Evolutionary conservation across 169 alveolate species (phyloP).

Genomic region (Cryptosporidium ubiquitum): DNA sequence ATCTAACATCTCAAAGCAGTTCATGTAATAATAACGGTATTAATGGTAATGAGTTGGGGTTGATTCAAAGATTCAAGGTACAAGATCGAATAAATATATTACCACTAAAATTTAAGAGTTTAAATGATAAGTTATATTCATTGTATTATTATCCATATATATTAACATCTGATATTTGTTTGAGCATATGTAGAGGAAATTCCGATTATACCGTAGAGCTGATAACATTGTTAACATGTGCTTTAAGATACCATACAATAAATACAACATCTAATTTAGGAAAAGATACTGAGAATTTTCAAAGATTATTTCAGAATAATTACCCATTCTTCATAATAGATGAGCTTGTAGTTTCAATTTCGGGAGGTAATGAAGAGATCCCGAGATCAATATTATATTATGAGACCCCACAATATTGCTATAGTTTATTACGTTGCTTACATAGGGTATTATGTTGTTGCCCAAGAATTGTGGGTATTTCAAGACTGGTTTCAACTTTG

Average conservation of each 20-base stretch:
- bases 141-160: conserved; percentile 58
- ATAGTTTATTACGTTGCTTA: conserved; percentile 64
- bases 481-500: conserved; percentile 38
- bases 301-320: conserved; percentile 6
- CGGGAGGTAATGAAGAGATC: conserved; percentile 47
- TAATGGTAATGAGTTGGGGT: not conserved
- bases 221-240: conserved; percentile 20
- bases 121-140: conserved; percentile 27
- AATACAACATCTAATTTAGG: not conserved
- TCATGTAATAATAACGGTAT: not conserved
- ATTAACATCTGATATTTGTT: conserved; percentile 62
- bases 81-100: conserved; percentile 46
- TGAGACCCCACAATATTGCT: conserved; percentile 52
- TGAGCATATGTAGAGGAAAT: conserved; percentile 68
- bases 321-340: conserved; percentile 54
- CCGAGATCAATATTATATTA: conserved; percentile 38
- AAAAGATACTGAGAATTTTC: not conserved
- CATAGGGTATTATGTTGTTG: conserved; percentile 71
- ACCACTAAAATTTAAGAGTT: conserved; percentile 21
- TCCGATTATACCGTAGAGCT: conserved; percentile 45
- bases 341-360: conserved; percentile 32
- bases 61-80: conserved; percentile 21
- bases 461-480: conserved; percentile 41
- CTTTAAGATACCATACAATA: conserved; percentile 39
- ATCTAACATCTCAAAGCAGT: not conserved